Base-by-base conservation (phyloP, 768 basidiomycete species). In the Lentinula edodes region DNA sequence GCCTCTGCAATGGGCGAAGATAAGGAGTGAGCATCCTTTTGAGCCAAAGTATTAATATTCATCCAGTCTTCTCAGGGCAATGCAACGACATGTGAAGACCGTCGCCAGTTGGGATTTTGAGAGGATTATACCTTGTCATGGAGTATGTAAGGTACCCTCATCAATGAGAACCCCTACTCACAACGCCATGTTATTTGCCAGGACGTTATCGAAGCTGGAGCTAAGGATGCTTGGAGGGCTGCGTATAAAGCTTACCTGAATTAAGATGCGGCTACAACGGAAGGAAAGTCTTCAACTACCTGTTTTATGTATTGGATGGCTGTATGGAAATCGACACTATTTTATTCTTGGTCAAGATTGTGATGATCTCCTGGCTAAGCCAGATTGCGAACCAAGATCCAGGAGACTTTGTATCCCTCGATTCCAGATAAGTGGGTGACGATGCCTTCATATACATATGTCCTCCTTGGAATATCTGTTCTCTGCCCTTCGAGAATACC, bases 61-160 rank as follows among this genome's bases (percentile, higher is more conserved):
- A 15, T 48, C 35, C 13, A 13, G 15, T 8, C 16, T 55, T 1
- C 36, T n/a, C 38, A 80, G 80, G 12, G 75, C 74, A 5, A 90
- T 91, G 88, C 78, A 76, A 54, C 77, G 81, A 18, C 85, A 89
- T 63, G 86, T 81, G 6, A 82, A 78, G 65, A 84, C 78, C 1
- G 90, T 93, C 2, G 79, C 83, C 0, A 77, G 71, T 0, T 93
- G 92, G 92, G 84, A 87, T 65, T 90, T 90, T 67, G 79, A 86
- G 6, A 76, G 85, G 48, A 86, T 90, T 64, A 90, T 90, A 46
- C 87, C 88, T 59, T 91, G 89, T 63, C 89, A 91, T 70, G 76
- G 76, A 35, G 79, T 60, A 60, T 23, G 59, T 43, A 9, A 23
- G 10, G 18, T 35, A 57, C 16, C 8, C 12, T 18, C 9, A 16